phyloP scores from a whole-genome alignment of 2,329 filamentous ascomycete species.

The Knufia fluminis region DNA sequence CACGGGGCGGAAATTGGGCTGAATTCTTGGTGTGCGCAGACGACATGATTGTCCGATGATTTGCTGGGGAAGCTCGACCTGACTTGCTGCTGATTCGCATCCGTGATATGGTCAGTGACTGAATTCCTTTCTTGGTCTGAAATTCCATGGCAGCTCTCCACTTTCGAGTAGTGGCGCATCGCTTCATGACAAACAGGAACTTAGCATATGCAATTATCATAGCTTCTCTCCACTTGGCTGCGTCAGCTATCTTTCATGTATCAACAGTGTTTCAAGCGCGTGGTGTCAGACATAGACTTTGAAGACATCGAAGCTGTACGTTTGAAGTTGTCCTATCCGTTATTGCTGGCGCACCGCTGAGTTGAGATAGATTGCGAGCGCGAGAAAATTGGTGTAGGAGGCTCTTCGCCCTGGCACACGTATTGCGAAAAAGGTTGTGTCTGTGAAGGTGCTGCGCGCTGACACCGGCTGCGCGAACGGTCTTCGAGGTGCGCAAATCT shows the following conservation, averaged over 20 bases:
- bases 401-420: too few relatives aligned
- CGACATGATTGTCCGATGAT: not conserved
- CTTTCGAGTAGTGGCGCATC: not conserved
- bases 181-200: constrained; percentile 1
- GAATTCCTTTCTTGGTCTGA: not conserved
- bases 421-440: too few relatives aligned
- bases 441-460: too few relatives aligned
- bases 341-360: not conserved
- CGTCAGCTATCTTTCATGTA: not conserved
- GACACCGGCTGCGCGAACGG: not conserved
- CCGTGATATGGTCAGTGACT: not conserved
- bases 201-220: not conserved
- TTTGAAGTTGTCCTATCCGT: not conserved
- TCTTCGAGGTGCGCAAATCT: not conserved
- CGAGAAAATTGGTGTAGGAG: too few relatives aligned
- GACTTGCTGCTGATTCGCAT: not conserved
- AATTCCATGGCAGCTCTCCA: not conserved
- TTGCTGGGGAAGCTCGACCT: not conserved
- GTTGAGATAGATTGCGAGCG: not conserved
- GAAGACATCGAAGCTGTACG: not conserved
- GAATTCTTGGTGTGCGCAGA: not conserved
- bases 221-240: not conserved
- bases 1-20: not conserved
- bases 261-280: not conserved
- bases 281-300: not conserved